Evolutionary conservation across 2,329 filamentous ascomycete genomes (phyloP).

Genomic region (Gliomastix tumulicola): DNA sequence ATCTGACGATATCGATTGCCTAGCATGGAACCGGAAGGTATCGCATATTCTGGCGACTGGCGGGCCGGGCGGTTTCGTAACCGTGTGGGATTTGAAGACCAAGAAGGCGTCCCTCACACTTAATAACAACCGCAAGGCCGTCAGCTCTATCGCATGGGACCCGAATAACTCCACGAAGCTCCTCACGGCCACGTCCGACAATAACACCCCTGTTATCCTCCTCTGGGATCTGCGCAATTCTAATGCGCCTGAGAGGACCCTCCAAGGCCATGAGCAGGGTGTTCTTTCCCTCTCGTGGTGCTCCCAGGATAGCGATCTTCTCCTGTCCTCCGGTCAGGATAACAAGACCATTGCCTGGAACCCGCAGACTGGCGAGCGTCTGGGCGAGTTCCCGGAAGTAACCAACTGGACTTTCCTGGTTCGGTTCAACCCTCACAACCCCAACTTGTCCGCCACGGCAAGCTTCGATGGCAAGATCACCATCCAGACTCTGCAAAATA

Average conservation of each 20-base stretch:
- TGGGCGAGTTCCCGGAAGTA: constrained; percentile 91
- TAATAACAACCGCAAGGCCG: constrained; percentile 90
- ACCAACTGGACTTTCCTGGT: constrained; percentile 99
- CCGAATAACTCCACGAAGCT: constrained; percentile 92
- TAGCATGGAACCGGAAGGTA: constrained; percentile 98
- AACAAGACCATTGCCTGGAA: constrained; percentile 97
- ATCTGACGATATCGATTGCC: constrained; percentile 89
- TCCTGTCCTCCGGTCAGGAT: constrained; percentile 93
- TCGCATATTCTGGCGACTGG: constrained; percentile 94
- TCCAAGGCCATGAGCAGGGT: constrained; percentile 90
- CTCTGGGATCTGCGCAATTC: constrained; percentile 96
- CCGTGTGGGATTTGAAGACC: constrained; percentile 96
- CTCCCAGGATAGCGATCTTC: constrained; percentile 76
- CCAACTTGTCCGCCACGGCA: constrained; percentile 85
- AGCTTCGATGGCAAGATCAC: constrained; percentile 97
- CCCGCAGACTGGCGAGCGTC: constrained; percentile 77
- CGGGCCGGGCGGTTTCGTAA: constrained; percentile 88
- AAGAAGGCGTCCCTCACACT: constrained; percentile 96
- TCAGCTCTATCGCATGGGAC: constrained; percentile 96
- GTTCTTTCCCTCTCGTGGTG: constrained; percentile 96
- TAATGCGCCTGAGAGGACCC: constrained; percentile 81
- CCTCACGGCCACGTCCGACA: constrained; percentile 84
- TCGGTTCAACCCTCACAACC: constrained; percentile 88
- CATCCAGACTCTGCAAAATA: constrained; percentile 90
- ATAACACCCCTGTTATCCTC: constrained; percentile 79